Evolutionary conservation across 805 yeast species (phyloP).

Genomic region (Kluyveromyces siamensis): DNA sequence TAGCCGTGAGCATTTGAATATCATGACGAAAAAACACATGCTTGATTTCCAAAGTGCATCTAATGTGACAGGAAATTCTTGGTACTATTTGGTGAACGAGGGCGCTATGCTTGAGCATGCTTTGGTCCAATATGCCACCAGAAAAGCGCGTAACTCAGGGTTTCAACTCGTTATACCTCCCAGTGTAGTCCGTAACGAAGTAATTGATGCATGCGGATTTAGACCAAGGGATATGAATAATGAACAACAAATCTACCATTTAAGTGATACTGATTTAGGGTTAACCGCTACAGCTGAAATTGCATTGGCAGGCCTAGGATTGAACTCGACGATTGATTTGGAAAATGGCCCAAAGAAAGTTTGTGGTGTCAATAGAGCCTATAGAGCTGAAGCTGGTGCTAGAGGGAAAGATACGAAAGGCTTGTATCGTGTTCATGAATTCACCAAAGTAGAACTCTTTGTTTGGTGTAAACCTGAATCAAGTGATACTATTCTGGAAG

Average conservation of each 20-base stretch:
- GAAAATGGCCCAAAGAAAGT: conserved; percentile 44
- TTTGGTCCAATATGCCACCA: conserved; percentile 66
- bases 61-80: conserved; percentile 66
- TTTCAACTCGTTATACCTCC: conserved; percentile 76
- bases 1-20: conserved; percentile 51
- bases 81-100: conserved; percentile 77
- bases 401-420: conserved; percentile 91
- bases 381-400: conserved; percentile 95
- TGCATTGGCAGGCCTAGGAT: conserved; percentile 74
- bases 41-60: conserved; percentile 69
- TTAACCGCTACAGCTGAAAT: conserved; percentile 94
- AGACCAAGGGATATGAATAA: conserved; percentile 82
- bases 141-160: conserved; percentile 55
- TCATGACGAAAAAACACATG: conserved; percentile 59
- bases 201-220: conserved; percentile 87
- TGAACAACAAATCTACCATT: conserved; percentile 74
- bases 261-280: conserved; percentile 48
- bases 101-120: conserved; percentile 91
- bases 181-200: conserved; percentile 67
- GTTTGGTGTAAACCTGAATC: conserved; percentile 49
- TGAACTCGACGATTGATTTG: conserved; percentile 39
- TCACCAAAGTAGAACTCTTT: conserved; percentile 88
- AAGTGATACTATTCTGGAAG: conserved; percentile 46
- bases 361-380: conserved; percentile 80
- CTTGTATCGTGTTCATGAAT: conserved; percentile 89